Evolutionary conservation across 441 rosid species (phyloP).

Genomic region (Arabidopsis lyrata): DNA sequence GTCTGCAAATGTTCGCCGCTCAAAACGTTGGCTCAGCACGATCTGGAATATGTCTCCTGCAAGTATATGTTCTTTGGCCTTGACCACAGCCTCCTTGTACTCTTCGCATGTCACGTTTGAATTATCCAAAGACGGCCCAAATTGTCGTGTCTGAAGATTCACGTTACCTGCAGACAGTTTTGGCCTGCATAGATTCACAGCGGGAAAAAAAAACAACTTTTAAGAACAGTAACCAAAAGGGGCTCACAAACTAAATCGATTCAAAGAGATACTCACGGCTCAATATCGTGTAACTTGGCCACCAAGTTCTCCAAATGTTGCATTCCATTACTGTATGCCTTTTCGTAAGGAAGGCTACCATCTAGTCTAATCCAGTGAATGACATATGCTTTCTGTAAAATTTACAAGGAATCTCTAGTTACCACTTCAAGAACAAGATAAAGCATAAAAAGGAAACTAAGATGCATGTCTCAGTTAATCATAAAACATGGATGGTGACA

Average conservation of each 20-base stretch:
- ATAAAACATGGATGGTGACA: constrained; percentile 27
- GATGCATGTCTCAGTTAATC: not conserved
- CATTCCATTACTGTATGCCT: constrained; percentile 71
- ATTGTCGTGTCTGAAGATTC: constrained; percentile 60
- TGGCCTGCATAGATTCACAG: constrained; percentile 61
- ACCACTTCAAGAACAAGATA: not conserved
- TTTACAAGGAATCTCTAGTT: not conserved
- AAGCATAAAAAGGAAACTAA: no score
- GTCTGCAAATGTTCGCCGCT: constrained; percentile 87
- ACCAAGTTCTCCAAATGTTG: constrained; percentile 61
- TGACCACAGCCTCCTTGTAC: constrained; percentile 67
- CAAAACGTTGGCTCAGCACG: constrained; percentile 91
- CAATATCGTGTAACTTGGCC: constrained; percentile 66
- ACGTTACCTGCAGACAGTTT: constrained; percentile 71
- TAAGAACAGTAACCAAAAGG: constrained; percentile 1
- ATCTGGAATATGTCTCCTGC: constrained; percentile 94
- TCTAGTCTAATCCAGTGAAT: constrained; percentile 84
- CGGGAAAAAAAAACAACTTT: not conserved
- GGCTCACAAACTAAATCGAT: not conserved
- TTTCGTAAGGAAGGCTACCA: constrained; percentile 58
- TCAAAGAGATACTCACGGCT: constrained; percentile 56
- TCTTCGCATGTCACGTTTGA: constrained; percentile 79
- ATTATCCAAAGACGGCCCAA: constrained; percentile 66
- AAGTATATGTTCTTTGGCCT: constrained; percentile 86
- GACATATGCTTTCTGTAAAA: constrained; percentile 65